Evolutionary conservation across 2,329 filamentous ascomycete species (phyloP).

Genomic region (Trichoderma gracile): DNA sequence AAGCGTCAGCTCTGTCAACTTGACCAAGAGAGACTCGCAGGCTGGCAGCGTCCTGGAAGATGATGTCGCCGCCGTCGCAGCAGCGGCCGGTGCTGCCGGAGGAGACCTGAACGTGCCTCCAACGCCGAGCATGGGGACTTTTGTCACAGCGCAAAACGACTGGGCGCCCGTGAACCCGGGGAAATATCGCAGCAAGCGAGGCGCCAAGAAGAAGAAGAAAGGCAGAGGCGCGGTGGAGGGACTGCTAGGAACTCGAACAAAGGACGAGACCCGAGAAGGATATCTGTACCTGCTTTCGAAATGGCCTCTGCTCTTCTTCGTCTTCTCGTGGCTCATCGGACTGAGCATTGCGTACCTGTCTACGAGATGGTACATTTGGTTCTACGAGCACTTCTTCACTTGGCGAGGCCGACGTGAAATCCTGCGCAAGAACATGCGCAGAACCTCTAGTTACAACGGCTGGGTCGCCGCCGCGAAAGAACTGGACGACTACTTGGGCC

Average conservation of each 20-base stretch:
- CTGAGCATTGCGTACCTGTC: slow-evolving; percentile 72
- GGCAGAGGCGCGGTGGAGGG: slow-evolving; percentile 43
- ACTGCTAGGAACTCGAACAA: slow-evolving; percentile 60
- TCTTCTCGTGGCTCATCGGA: slow-evolving; percentile 76
- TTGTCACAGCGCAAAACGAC: slow-evolving; percentile 90
- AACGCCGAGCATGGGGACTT: slow-evolving; percentile 47
- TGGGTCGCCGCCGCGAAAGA: slow-evolving; percentile 80
- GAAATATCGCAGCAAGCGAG: slow-evolving; percentile 49
- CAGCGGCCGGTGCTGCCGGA: slow-evolving; percentile 43
- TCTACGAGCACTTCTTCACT: slow-evolving; percentile 88
- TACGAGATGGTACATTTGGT: slow-evolving; percentile 84
- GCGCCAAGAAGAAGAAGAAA: slow-evolving; percentile 42
- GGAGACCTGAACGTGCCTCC: slow-evolving; percentile 37
- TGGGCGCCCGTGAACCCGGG: slow-evolving; percentile 87
- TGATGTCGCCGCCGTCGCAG: slow-evolving; percentile 41
- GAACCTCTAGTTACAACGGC: slow-evolving; percentile 72
- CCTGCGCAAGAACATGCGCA: slow-evolving; percentile 69
- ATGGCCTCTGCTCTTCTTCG: slow-evolving; percentile 83
- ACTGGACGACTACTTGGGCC: slow-evolving; percentile 78
- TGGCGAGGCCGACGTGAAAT: slow-evolving; percentile 80
- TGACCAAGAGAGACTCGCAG: slow-evolving; percentile 47
- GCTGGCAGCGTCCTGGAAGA: slow-evolving; percentile 36
- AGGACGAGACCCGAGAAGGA: slow-evolving; percentile 92
- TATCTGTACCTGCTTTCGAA: slow-evolving; percentile 87
- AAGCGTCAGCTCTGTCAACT: slow-evolving; percentile 44